These are phyloP conservation scores for Aphanomyces cochlioides DNA, from an alignment of 352 stramenopile species.

Conservation along the genomic window DNA sequence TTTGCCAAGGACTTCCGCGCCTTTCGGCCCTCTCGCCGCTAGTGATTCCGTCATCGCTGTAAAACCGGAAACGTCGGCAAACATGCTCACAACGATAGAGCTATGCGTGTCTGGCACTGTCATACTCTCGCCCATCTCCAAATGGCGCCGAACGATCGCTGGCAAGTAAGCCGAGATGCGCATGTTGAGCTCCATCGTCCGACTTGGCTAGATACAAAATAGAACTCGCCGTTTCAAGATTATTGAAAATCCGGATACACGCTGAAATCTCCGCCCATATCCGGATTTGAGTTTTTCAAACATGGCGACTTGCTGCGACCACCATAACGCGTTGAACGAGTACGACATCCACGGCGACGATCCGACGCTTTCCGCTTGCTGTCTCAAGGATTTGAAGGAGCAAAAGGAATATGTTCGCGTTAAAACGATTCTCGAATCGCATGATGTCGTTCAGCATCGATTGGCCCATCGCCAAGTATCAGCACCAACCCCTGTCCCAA, in stretches of 20 bases:
- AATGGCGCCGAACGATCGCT: slow-evolving; percentile 66
- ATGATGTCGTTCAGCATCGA: slow-evolving; percentile 19
- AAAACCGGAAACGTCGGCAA: slow-evolving; percentile 93
- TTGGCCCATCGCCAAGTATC: slow-evolving; percentile 12
- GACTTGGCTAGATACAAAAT: slow-evolving; percentile 9
- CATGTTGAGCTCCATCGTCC: slow-evolving; percentile 71
- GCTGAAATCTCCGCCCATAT: background rate
- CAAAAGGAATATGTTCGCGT: slow-evolving; percentile 11
- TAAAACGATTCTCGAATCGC: slow-evolving; percentile 7
- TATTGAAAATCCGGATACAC: slow-evolving; percentile 6
- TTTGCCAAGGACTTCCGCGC: slow-evolving; percentile 85
- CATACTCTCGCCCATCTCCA: slow-evolving; percentile 48
- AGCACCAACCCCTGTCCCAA: background rate
- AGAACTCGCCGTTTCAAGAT: slow-evolving; percentile 15
- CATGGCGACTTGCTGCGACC: background rate
- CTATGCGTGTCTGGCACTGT: slow-evolving; percentile 67
- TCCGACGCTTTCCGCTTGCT: slow-evolving; percentile 27
- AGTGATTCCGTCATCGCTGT: slow-evolving; percentile 91
- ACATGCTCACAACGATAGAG: slow-evolving; percentile 85
- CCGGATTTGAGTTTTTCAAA: background rate
- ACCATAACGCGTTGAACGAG: background rate
- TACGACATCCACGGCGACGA: slow-evolving; percentile 29
- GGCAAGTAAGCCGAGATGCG: slow-evolving; percentile 77
- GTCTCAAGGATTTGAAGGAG: slow-evolving; percentile 29
- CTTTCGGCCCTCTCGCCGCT: slow-evolving; percentile 64